A percentile compares a stretch with the other conserved stretches of the same genome.
These are phyloP conservation scores for Davidsoniella eucalypti DNA, from an alignment of 2,329 filamentous ascomycete genomes.

Conservation along the genomic window DNA sequence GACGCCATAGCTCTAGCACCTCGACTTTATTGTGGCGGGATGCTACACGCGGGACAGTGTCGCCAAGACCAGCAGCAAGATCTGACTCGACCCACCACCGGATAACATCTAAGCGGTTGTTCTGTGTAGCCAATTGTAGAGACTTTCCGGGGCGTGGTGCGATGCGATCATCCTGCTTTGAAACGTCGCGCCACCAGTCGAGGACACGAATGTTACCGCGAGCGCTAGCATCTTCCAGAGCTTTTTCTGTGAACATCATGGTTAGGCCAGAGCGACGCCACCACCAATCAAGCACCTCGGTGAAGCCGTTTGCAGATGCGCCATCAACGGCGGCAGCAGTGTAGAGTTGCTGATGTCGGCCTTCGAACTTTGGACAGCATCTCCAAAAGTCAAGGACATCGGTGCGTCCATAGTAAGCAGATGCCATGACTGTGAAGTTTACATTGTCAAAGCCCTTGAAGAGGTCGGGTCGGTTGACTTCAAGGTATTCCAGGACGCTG, in stretches of 20 bases:
- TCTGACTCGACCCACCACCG: constrained; percentile 78
- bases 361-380: constrained; percentile 63
- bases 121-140: constrained; percentile 68
- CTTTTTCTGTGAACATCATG: constrained; percentile 71
- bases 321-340: constrained; percentile 71
- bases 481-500: constrained; percentile 54
- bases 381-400: constrained; percentile 88
- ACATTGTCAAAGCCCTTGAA: constrained; percentile 75
- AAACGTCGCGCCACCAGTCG: constrained; percentile 79
- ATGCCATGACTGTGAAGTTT: constrained; percentile 74
- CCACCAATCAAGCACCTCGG: constrained; percentile 86
- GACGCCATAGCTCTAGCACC: constrained; percentile 69
- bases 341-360: constrained; percentile 54
- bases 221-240: constrained; percentile 73
- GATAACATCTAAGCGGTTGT: constrained; percentile 60
- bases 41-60: constrained; percentile 69
- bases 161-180: constrained; percentile 38
- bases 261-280: constrained; percentile 58
- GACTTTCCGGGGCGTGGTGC: constrained; percentile 68
- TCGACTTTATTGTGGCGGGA: constrained; percentile 71
- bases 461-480: constrained; percentile 47
- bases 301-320: constrained; percentile 70
- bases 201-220: constrained; percentile 74
- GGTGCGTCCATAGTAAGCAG: constrained; percentile 66
- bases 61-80: constrained; percentile 63